Conservation (phyloP, 108 stramenopile species). For the Nannochloropsis gaditana region DNA sequence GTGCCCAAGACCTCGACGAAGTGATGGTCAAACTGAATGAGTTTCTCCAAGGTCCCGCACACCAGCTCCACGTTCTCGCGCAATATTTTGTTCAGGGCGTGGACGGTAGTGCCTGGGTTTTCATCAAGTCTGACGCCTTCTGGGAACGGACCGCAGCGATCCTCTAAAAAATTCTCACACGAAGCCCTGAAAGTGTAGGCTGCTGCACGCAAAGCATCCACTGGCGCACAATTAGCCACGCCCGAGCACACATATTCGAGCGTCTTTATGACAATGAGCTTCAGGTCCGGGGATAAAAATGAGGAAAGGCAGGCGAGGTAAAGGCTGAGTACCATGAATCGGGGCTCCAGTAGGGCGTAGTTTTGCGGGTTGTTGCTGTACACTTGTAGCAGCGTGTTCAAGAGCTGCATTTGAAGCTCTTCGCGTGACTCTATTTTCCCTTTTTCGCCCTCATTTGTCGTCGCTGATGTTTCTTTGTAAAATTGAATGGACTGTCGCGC, state of each 20-base stretch:
- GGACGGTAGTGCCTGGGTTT: slow-evolving; percentile 33
- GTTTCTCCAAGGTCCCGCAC: slow-evolving; percentile 72
- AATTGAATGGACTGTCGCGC: slow-evolving; percentile 25
- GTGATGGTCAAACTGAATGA: slow-evolving; percentile 73
- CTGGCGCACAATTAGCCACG: slow-evolving; percentile 61
- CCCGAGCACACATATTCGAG: slow-evolving; percentile 82
- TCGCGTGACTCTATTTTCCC: slow-evolving; percentile 31
- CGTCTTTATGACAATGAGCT: slow-evolving; percentile 79
- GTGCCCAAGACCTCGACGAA: slow-evolving; percentile 28
- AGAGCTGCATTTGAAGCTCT: slow-evolving; percentile 53
- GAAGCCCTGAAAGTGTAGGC: slow-evolving; percentile 71
- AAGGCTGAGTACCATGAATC: slow-evolving; percentile 66
- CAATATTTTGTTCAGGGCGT: slow-evolving; percentile 30
- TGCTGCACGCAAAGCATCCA: slow-evolving; percentile 64
- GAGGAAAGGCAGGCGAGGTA: slow-evolving; percentile 75
- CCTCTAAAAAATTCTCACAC: slow-evolving; percentile 61
- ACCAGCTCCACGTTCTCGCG: slow-evolving; percentile 68
- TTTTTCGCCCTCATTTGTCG: not conserved
- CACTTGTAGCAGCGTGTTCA: slow-evolving; percentile 71
- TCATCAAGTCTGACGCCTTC: slow-evolving; percentile 35
- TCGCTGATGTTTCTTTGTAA: slow-evolving; percentile 30
- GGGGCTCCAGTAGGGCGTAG: slow-evolving; percentile 72
- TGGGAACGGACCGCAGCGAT: not conserved
- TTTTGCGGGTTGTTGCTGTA: slow-evolving; percentile 83
- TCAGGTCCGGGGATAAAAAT: slow-evolving; percentile 69